Conservation (phyloP, 2,329 filamentous ascomycete species). For the Neofusicoccum laricinum region DNA sequence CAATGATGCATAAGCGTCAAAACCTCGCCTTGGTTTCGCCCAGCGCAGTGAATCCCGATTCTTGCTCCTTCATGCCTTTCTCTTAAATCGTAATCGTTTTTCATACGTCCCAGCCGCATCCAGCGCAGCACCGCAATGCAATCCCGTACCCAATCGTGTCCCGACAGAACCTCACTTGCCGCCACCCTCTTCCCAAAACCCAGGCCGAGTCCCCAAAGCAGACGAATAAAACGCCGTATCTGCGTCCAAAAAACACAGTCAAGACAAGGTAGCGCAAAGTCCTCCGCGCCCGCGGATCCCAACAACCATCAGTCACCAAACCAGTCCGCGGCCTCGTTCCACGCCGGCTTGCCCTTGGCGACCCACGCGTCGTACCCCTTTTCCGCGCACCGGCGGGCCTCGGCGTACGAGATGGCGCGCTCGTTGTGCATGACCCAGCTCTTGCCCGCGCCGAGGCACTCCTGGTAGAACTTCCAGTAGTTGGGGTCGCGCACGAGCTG, state of each 20-base stretch:
- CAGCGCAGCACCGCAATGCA: not conserved
- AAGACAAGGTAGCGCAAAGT: not conserved
- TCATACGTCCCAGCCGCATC: not conserved
- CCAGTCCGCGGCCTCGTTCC: slow-evolving; percentile 1
- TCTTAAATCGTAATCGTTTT: not conserved
- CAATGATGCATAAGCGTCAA: too few relatives aligned
- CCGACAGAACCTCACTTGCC: not conserved
- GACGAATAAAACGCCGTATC: not conserved
- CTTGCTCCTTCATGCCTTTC: not conserved
- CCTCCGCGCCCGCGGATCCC: not conserved
- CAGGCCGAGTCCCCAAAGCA: not conserved
- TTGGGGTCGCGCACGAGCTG: not conserved
- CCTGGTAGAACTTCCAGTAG: slow-evolving; percentile 13
- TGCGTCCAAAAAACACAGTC: not conserved
- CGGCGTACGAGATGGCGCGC: not conserved
- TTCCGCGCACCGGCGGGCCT: not conserved
- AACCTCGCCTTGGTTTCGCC: not conserved
- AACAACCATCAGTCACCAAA: not conserved
- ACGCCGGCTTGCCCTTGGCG: not conserved
- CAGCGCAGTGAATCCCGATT: not conserved
- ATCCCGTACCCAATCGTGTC: not conserved
- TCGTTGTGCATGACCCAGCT: slow-evolving; percentile 8
- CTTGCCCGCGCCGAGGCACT: slow-evolving; percentile 4
- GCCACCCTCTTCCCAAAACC: not conserved
- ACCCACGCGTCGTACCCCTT: not conserved